Base-by-base conservation (phyloP, 2,329 filamentous ascomycete genomes). In the Cytospora paraplurivora region DNA sequence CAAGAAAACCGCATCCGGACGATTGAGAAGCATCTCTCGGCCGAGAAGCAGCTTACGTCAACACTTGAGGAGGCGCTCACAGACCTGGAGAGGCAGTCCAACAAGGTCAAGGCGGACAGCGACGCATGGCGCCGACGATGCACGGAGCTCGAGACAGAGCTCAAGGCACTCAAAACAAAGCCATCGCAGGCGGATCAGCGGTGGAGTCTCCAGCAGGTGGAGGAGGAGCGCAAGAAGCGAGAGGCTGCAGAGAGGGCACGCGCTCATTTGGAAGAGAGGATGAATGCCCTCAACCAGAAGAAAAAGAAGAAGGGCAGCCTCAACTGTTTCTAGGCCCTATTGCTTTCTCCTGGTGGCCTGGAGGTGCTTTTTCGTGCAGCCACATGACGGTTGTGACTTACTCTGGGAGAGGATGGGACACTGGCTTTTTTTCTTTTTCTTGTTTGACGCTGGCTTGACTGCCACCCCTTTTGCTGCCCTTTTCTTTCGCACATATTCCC, bases 31-130 rank as follows among this genome's bases (percentile, higher is more conserved):
- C 93, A 98, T 73, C 85, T 99, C 32, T 90, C 91, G 68, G 95
- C 95, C 4, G 95, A 99, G 81, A 96, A 96, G 75, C 94, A 98
- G 76, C 88, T 99, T 64, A 99, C 94, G 0, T 89, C 92, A 55
- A 98, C 94, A 2, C 85, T 99, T 47, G 95, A 99, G 76, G 94
- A 98, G 77, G 95, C 95, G 7, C 86, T 99, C 35, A 94, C 92
- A 2, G 95, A 99, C 71, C 86, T 99, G 44, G 95, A 99, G 78
- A 86, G 87, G 62, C 93, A 96, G 70, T 93, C 91, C 71, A 96
- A 94, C 77, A 94, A 94, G 81, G 88, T 94, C 76, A 96, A 96
- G 81, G 81, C 87, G 2, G 95, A 99, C 76, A 89, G 92, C 75
- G 95, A 98, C 59, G 86, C 84, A 37, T 98, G 93, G 91, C 91